Base-by-base conservation (phyloP, 2,329 filamentous ascomycete species). In the Capronia epimyces region DNA sequence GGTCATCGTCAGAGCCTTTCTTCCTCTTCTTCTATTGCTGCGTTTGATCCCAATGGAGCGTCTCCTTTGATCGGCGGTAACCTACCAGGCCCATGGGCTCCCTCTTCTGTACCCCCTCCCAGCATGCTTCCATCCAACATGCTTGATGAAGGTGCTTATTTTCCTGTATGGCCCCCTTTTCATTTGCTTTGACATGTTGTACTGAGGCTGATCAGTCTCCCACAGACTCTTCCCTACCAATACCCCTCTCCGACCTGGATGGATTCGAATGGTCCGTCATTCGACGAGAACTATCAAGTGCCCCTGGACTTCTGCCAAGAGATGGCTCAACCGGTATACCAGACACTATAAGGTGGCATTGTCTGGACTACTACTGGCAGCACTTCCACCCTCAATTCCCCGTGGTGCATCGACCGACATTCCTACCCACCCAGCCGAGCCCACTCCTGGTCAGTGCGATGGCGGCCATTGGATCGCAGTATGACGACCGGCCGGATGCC, bases 211-310 rank as follows among this genome's bases (percentile, higher is more conserved):
- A 62, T 61, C 56, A 61, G 59, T 61, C 60, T 44, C 52, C 50
- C 47, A 43, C 53, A 69, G 67, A 61, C 60, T 56, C 62, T 67
- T 42, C 63, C 65, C 40, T 71, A 64, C 61, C 66, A 66, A 52
- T 68, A 69, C 58, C 66, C 64, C 60, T 68, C 66, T 61, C 65
- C 64, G 55, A 64, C 61, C 48, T 73, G 70, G 70, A 64, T 65
- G 59, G 65, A 64, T 50, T 62, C 64, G 59, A 69, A 60, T 63
- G 62, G 62, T 57, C 60, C 65, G 51, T 63, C 61, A 54, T 72
- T 67, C 63, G 67, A 68, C 54, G 66, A 65, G 60, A 67, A 59
- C 58, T 64, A 63, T 55, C 65, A 64, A 58, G 63, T 62, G 50
- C 66, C 62, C 58, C 62, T 60, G 59, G 64, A 59, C 40, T 65